Evolutionary conservation across 306 rosid species (phyloP), one percentile per base, ranked within the genome.

Genomic region (Pyrus bretschneideri): DNA sequence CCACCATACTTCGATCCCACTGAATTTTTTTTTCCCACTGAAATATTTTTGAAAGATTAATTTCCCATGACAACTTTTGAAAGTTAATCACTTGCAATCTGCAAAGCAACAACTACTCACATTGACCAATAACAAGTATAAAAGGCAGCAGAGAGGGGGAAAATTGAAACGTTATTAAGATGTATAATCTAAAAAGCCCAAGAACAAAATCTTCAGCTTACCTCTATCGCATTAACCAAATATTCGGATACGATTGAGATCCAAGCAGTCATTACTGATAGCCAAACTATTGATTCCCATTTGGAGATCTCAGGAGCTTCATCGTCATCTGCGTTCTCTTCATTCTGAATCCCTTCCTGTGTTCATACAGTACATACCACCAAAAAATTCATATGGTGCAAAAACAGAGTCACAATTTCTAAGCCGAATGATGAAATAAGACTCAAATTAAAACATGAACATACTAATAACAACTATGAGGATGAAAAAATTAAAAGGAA

Each of bases 241-340:
- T 91, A 89, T 83, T 89, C 93, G 9, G 96, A 91, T 74, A 93
- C 76, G 75, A 91, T 44, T 46, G 98, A 86, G 82, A 91, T 86
- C 86, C 93, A 87, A 70, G 79, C 84, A 18, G 96, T 91, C 89
- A 93, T 78, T 79, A 93, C 86, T 17, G 58, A 83, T 80, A 93
- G 93, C 98, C 97, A 93, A 67, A 88, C 84, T 81, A 91, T 57
- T 64, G 97, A 86, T 83, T 91, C 98, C 93, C 97, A 93, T 81
- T 84, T 91, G 61, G 95, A 88, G 67, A 93, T 91, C 82, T 91
- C 88, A 2, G 98, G 88, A 77, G 80, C 70, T 79, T 91, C 98
- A 63, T 82, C 86, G 6, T 87, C 89, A 40, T 81, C 82, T 63
- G 74, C 30, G 67, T 49, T 71, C 54, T 85, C 91, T 44, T 59